Evolutionary conservation across 495 filamentous ascomycete genomes (phyloP).

Genomic region (Aspergillus funiculosus): DNA sequence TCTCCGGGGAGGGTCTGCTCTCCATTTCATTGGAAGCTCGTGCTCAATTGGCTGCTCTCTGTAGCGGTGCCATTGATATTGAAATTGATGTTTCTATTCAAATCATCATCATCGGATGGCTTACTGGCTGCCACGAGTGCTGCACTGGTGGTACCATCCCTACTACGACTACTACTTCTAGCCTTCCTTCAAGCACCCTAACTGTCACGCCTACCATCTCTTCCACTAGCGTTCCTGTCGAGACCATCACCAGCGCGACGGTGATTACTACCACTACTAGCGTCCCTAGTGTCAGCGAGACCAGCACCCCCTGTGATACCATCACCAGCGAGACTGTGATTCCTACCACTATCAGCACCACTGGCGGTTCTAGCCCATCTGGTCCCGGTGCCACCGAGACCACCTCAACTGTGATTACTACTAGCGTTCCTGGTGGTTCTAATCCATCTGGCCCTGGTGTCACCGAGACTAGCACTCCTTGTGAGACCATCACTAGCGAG

Average conservation of each 20-base stretch:
- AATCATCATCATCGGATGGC: conserved; percentile 38
- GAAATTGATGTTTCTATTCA: conserved; percentile 25
- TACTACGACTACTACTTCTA: conserved; percentile 15
- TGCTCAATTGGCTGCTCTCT: conserved; percentile 39
- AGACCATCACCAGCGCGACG: conserved; percentile 8
- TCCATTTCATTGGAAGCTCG: conserved; percentile 32
- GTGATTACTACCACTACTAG: conserved; percentile 19
- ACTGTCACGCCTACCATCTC: conserved; percentile 15
- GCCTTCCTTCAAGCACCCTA: conserved; percentile 21
- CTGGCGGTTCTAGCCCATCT: too few relatives aligned
- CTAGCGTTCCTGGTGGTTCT: conserved; percentile 1
- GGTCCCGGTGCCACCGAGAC: conserved; percentile 1
- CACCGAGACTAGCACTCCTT: conserved; percentile 6
- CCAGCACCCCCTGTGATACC: conserved; percentile 21
- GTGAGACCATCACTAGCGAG: conserved; percentile 3
- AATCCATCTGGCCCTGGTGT: neutral
- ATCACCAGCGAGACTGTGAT: conserved; percentile 12
- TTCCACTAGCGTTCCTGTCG: conserved; percentile 5
- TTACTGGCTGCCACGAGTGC: conserved; percentile 32
- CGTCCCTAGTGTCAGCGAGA: neutral
- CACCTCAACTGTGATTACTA: conserved; percentile 1
- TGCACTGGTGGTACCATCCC: conserved; percentile 25
- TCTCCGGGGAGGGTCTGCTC: conserved; percentile 33
- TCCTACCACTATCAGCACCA: conserved; percentile 12
- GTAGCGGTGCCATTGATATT: conserved; percentile 31